Base-by-base conservation (phyloP, 1,284 basidiomycete genomes). In the Microbotryum silenes-acaulis region DNA sequence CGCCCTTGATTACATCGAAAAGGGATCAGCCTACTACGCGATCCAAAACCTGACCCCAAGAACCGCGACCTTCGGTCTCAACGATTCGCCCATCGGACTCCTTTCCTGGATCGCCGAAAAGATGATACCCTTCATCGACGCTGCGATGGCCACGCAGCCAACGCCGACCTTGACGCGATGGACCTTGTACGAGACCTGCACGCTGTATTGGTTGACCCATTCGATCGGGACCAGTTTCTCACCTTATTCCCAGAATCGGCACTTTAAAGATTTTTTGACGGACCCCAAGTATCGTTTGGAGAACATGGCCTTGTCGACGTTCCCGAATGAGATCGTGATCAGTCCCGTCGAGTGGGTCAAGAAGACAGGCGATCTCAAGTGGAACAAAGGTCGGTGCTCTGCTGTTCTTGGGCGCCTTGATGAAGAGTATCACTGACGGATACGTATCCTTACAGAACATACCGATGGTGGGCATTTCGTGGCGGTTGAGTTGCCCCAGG, bases 91-190 rank as follows among this genome's bases (percentile, higher is more conserved):
- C 2, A 56, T 66, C 21, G 65, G 65, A 2, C 23, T 63, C n/a
- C 51, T 66, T 3, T 59, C 59, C 4, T 66, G 65, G 65, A 63
- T 66, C 21, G 62, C 55, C 23, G 61, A 66, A 21, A 66, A 63
- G 61, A 63, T 65, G 56, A 23, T 60, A 3, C 53, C 57, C 6
- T 53, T 44, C 27, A 60, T 65, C 50, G 31, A 55, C 10, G 21
- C 31, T 12, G 58, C 56, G 37, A 4, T 14, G 5, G 27, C 23
- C 20, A 52, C 54, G 46, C 50, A 49, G 8, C 23, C 51, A 14
- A 52, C 44, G 27, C 57, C 63, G n/a, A 59, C 63, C 58, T 57
- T 66, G n/a, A 63, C 59, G 4, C 52, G 54, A 18, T 50, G 61
- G 7, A 42, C 56, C 0, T 46, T 63, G 14, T 66, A 47, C 56